phyloP scores from a whole-genome alignment of 2,329 filamentous ascomycete genomes.

The Eurotiales sp. region DNA sequence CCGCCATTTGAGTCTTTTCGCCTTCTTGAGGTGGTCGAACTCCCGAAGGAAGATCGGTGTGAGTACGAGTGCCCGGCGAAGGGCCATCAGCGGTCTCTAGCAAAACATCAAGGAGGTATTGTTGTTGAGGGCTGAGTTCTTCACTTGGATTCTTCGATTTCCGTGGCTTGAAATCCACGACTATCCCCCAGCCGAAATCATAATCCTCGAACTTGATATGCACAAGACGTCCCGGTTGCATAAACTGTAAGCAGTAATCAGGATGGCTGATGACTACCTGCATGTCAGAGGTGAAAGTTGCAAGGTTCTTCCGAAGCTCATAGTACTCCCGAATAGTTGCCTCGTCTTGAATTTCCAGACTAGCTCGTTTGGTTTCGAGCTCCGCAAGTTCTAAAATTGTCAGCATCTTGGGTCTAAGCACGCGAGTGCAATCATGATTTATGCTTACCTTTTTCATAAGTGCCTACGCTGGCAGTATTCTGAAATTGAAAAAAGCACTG shows the following conservation, averaged over 20 bases:
- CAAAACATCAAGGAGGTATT: conserved; percentile 77
- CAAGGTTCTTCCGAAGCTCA: conserved; percentile 78
- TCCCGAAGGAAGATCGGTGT: conserved; percentile 61
- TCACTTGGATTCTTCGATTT: conserved; percentile 64
- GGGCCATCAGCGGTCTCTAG: conserved; percentile 58
- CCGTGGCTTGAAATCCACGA: conserved; percentile 69
- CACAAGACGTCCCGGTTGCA: conserved; percentile 84
- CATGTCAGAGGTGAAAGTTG: conserved; percentile 83
- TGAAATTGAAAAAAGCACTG: conserved; percentile 98
- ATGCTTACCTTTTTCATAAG: conserved; percentile 64
- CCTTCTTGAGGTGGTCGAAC: conserved; percentile 58
- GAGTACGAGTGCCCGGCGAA: conserved; percentile 54
- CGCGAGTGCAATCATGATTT: neutral
- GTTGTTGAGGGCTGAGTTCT: conserved; percentile 69
- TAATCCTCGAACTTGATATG: conserved; percentile 73
- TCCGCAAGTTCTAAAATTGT: conserved; percentile 61
- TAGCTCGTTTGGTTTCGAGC: conserved; percentile 70
- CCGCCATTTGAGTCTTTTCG: conserved; percentile 69
- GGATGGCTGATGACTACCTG: conserved; percentile 88
- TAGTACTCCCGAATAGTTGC: conserved; percentile 90
- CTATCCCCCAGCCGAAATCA: conserved; percentile 93
- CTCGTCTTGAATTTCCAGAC: conserved; percentile 79
- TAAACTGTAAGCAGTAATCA: conserved; percentile 75
- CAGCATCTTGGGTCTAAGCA: conserved; percentile 22
- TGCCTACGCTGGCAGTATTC: conserved; percentile 81